phyloP scores from a whole-genome alignment of 352 stramenopile genomes.

The Aphanomyces astaci region DNA sequence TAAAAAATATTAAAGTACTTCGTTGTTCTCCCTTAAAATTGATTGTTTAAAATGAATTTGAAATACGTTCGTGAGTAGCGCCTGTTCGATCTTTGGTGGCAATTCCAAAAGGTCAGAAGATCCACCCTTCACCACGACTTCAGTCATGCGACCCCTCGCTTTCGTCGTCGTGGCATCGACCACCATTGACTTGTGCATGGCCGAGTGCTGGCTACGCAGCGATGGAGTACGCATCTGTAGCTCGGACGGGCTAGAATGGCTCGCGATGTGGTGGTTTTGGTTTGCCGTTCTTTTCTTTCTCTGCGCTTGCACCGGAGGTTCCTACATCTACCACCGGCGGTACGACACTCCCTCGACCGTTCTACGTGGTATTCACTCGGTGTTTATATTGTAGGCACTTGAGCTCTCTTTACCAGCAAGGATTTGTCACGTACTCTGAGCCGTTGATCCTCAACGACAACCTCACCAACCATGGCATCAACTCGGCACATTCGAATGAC shows the following conservation, averaged over 20 bases:
- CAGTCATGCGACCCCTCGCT: background rate
- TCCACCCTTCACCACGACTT: background rate
- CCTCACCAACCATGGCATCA: background rate
- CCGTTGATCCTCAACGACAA: constrained; percentile 18
- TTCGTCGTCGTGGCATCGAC: background rate
- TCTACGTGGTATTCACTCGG: background rate
- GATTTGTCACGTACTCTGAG: constrained; percentile 24
- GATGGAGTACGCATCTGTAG: constrained; percentile 53
- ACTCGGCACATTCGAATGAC: background rate
- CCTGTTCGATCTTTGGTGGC: constrained; percentile 2
- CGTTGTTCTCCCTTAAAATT: no score
- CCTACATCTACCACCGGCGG: constrained; percentile 23
- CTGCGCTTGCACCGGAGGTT: constrained; percentile 18
- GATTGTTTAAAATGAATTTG: constrained; percentile 19
- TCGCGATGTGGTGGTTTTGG: constrained; percentile 62
- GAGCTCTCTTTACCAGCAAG: constrained; percentile 23
- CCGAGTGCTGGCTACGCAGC: constrained; percentile 50
- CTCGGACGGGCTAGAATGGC: constrained; percentile 37
- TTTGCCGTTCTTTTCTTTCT: constrained; percentile 43
- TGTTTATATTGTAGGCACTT: constrained; percentile 7
- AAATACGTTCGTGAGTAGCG: background rate
- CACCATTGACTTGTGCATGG: background rate
- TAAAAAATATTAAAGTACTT: no score
- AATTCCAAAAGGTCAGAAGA: background rate
- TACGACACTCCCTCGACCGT: no score